Conservation (phyloP, 306 rosid species). For the Pachyrhizus erosus region DNA sequence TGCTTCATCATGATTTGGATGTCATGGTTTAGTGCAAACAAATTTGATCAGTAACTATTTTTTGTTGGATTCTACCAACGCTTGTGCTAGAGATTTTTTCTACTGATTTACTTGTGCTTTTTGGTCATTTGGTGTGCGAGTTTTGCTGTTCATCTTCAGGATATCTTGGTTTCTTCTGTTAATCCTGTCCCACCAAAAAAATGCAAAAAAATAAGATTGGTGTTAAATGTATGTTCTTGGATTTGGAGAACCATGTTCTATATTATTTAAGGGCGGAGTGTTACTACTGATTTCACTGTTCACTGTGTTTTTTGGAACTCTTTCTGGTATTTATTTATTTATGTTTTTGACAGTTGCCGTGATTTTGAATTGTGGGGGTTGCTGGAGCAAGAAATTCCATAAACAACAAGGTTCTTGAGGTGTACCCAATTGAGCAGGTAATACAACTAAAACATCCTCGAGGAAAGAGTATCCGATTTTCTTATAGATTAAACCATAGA, state of each 20-base stretch:
- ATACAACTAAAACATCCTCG: neutral
- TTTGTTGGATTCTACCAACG: conserved; percentile 29
- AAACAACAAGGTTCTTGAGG: conserved; percentile 32
- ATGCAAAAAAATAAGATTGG: neutral
- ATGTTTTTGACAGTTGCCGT: conserved; percentile 35
- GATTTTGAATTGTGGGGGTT: conserved; percentile 44
- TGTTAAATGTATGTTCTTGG: neutral
- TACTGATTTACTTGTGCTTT: neutral
- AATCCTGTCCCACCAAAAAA: neutral
- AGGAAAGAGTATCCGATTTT: conserved; percentile 17
- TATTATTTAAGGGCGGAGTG: neutral
- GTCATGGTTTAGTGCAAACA: conserved; percentile 17
- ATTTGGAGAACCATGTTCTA: conserved; percentile 13
- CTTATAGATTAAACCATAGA: conserved; percentile 17
- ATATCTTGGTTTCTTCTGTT: conserved; percentile 43
- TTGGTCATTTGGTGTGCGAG: conserved; percentile 26
- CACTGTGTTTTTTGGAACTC: neutral
- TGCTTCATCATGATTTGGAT: conserved; percentile 25
- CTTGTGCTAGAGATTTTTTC: neutral
- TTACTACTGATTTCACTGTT: neutral
- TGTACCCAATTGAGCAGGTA: conserved; percentile 48
- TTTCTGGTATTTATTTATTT: neutral
- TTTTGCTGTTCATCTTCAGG: conserved; percentile 38
- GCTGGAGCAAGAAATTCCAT: conserved; percentile 31
- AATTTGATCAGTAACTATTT: conserved; percentile 2